Conservation (phyloP, 108 stramenopile species). For the Cyclotella baltica region DNA sequence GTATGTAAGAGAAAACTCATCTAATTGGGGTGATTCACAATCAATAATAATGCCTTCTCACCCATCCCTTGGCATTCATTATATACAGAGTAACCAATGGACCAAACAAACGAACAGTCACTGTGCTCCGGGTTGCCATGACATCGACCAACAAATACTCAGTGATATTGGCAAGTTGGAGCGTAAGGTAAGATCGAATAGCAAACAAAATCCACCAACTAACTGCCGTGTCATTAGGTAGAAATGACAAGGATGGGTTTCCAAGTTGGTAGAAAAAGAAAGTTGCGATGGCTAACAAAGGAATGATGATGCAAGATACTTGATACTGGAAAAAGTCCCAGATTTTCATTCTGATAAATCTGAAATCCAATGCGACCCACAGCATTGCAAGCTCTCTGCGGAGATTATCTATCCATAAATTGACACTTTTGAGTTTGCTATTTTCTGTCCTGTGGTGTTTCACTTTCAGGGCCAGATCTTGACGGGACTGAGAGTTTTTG, state of each 20-base stretch:
- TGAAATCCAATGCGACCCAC: conserved; percentile 45
- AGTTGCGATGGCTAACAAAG: conserved; percentile 10
- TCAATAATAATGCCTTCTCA: background rate
- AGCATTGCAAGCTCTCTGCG: conserved; percentile 34
- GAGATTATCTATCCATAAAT: conserved; percentile 24
- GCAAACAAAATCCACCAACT: conserved; percentile 82
- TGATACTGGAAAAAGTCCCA: conserved; percentile 14
- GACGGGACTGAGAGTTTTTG: conserved; percentile 3
- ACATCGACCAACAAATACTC: conserved; percentile 70
- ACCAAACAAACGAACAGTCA: conserved; percentile 61
- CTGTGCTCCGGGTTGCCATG: conserved; percentile 48
- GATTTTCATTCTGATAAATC: background rate
- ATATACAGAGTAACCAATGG: conserved; percentile 74
- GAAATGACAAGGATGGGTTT: conserved; percentile 72
- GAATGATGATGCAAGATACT: conserved; percentile 10
- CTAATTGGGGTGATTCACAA: background rate
- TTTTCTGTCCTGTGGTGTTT: no score
- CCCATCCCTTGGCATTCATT: conserved; percentile 77
- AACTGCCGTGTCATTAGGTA: conserved; percentile 60
- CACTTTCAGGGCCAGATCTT: background rate
- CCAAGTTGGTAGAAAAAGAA: conserved; percentile 39
- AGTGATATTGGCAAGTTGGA: conserved; percentile 59
- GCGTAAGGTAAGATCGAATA: conserved; percentile 62
- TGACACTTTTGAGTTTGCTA: conserved; percentile 17
- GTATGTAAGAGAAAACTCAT: background rate